Percentiles rank a stretch among this genome's conserved stretches.
Evolutionary conservation across 2,329 filamentous ascomycete species (phyloP).

Genomic region (Ophiocordyceps robertsii): DNA sequence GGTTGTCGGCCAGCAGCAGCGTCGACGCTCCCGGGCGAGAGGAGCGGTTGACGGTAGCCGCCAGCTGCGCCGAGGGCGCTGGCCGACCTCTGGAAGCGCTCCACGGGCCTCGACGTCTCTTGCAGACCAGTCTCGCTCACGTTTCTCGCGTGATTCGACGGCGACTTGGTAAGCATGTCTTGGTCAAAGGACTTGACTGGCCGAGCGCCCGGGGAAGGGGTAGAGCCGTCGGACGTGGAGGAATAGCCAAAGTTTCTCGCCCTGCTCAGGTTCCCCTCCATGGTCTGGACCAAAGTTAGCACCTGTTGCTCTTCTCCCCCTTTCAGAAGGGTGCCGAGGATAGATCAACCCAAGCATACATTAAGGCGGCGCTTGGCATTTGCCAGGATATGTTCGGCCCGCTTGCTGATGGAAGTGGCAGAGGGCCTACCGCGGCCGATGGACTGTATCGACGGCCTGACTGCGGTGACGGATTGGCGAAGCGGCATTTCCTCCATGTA

Average conservation of each 20-base stretch:
- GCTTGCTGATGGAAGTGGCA: conserved; percentile 61
- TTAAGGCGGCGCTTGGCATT: conserved; percentile 85
- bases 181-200: conserved; percentile 11
- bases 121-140: conserved; percentile 17
- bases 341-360: conserved; percentile 35
- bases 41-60: conserved; percentile 38
- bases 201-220: conserved; percentile 30
- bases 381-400: conserved; percentile 80
- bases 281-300: conserved; percentile 43
- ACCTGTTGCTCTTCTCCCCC: too few relatives aligned
- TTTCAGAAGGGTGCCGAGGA: too few relatives aligned
- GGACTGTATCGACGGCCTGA: conserved; percentile 6
- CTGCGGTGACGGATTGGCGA: conserved; percentile 6
- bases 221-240: conserved; percentile 33
- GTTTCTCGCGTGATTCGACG: conserved; percentile 14
- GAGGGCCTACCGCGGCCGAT: conserved; percentile 47
- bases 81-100: conserved; percentile 41
- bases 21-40: conserved; percentile 30
- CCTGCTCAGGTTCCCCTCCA: conserved; percentile 81
- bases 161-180: conserved; percentile 6
- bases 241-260: conserved; percentile 51
- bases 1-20: conserved; percentile 17
- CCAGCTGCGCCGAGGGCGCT: conserved; percentile 50
- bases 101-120: conserved; percentile 12
- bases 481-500: conserved; percentile 32